Evolutionary conservation across 306 rosid species (phyloP).

Genomic region (Pyrus betulifolia): DNA sequence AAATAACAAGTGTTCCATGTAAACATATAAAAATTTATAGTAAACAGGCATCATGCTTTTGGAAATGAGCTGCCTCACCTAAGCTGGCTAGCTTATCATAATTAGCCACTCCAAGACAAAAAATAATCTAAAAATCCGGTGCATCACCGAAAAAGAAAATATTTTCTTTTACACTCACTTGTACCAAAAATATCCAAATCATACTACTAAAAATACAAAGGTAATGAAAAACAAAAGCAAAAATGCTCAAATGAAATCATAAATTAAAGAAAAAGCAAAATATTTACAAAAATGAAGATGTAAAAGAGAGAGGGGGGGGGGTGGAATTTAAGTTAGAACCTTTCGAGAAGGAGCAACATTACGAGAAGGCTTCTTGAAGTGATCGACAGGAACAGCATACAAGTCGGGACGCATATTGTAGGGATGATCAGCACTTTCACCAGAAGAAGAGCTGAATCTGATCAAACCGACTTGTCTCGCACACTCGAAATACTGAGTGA

Average conservation of each 20-base stretch:
- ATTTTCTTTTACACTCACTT: not conserved
- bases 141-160: no score
- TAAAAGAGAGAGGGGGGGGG: not conserved
- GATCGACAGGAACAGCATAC: slow-evolving; percentile 40
- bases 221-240: not conserved
- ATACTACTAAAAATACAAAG: not conserved
- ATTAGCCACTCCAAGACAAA: not conserved
- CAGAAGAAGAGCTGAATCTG: slow-evolving; percentile 73
- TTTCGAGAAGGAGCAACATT: slow-evolving; percentile 27
- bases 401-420: slow-evolving; percentile 26
- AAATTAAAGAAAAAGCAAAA: not conserved
- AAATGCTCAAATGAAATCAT: not conserved
- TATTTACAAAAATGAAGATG: not conserved
- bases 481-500: slow-evolving; percentile 84
- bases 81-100: no score
- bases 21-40: no score
- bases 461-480: slow-evolving; percentile 83
- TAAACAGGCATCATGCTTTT: no score
- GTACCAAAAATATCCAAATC: not conserved
- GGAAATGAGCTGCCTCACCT: not conserved
- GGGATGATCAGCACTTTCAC: slow-evolving; percentile 39
- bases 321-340: slow-evolving; percentile 19
- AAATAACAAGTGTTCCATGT: no score
- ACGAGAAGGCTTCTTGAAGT: slow-evolving; percentile 30
- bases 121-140: no score